phyloP scores from a whole-genome alignment of 148 eudicot genomes.

The Chenopodium quinoa region DNA sequence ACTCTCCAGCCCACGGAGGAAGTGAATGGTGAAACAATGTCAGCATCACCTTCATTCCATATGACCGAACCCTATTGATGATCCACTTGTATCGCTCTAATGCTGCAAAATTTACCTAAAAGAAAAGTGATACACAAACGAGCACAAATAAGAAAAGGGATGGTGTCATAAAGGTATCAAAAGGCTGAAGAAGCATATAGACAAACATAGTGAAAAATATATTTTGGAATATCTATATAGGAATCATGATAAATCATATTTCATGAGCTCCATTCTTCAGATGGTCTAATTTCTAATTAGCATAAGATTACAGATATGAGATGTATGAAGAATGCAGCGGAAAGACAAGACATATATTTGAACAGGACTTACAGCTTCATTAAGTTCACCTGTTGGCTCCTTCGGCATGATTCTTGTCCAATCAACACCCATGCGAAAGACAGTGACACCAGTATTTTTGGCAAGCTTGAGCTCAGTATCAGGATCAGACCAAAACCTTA shows the following conservation, averaged over 20 bases:
- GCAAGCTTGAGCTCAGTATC: conserved; percentile 89
- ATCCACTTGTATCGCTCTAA: conserved; percentile 95
- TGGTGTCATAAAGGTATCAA: not conserved
- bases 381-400: conserved; percentile 68
- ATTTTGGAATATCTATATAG: not conserved
- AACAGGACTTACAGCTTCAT: conserved; percentile 53
- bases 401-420: conserved; percentile 97
- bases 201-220: not conserved
- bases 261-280: not conserved
- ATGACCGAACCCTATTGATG: conserved; percentile 64
- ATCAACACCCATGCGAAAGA: conserved; percentile 95
- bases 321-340: not conserved
- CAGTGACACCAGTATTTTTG: conserved; percentile 73
- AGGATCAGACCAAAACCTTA: conserved; percentile 99
- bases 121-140: conserved; percentile 9
- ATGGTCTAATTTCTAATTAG: not conserved
- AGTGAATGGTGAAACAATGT: conserved; percentile 95
- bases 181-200: not conserved
- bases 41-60: conserved; percentile 98
- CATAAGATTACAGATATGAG: conserved; percentile 3
- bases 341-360: not conserved
- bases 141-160: not conserved
- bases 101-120: conserved; percentile 92
- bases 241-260: not conserved
- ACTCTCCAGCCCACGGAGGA: conserved; percentile 98